Percentiles rank a stretch among this genome's conserved stretches.
phyloP scores from a whole-genome alignment of 2,329 filamentous ascomycete genomes.

The Penicillium sp. region DNA sequence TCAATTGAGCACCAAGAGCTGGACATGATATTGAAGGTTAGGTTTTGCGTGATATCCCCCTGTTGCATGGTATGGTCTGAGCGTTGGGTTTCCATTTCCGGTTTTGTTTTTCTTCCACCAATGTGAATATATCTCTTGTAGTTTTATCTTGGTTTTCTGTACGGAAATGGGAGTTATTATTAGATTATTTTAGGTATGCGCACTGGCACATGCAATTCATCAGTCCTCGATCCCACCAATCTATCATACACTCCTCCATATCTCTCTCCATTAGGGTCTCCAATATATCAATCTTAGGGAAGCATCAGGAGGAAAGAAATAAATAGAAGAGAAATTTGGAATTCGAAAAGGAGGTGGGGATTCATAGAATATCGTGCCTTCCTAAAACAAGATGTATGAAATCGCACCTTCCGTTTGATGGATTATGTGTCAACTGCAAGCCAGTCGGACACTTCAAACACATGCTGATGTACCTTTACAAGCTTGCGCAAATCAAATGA shows the following conservation, averaged over 20 bases:
- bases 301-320: no score
- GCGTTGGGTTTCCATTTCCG: constrained; percentile 17
- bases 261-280: background rate
- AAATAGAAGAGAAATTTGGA: no score
- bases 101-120: constrained; percentile 12
- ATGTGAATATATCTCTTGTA: constrained; percentile 22
- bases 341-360: no score
- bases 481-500: no score
- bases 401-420: no score
- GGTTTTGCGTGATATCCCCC: constrained; percentile 29
- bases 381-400: no score
- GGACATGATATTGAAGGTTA: constrained; percentile 19
- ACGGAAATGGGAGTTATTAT: constrained; percentile 6
- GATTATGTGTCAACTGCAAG: no score
- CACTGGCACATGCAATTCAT: background rate
- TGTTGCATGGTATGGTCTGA: constrained; percentile 26
- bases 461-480: no score
- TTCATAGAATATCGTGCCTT: no score
- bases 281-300: background rate
- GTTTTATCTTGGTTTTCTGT: constrained; percentile 12
- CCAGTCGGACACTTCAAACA: no score
- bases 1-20: constrained; percentile 1
- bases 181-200: background rate
- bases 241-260: background rate
- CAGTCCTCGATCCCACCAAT: background rate